Conservation (phyloP, 1,284 basidiomycete genomes). For the Moesziomyces sp. region DNA sequence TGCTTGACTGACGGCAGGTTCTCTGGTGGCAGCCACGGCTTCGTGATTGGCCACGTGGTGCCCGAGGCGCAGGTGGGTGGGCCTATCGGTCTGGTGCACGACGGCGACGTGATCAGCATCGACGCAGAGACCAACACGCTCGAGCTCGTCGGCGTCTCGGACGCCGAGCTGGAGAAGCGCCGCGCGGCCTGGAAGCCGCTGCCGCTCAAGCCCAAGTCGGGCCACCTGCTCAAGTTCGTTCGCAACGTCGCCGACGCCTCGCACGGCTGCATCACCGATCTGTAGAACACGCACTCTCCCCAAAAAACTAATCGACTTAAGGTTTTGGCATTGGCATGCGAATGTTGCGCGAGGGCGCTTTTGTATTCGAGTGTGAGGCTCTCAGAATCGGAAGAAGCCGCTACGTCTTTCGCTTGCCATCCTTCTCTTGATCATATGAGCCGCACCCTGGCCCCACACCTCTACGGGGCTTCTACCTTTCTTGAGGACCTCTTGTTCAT, state of each 20-base stretch:
- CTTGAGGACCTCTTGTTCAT: conserved; percentile 57
- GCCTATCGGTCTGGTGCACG: conserved; percentile 86
- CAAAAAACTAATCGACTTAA: too few species aligned
- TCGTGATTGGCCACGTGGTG: conserved; percentile 91
- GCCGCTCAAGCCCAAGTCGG: conserved; percentile 83
- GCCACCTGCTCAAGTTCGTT: conserved; percentile 69
- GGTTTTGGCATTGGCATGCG: neutral
- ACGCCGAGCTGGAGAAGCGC: conserved; percentile 78
- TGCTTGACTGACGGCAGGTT: conserved; percentile 96
- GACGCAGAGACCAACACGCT: conserved; percentile 82
- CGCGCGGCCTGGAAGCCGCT: conserved; percentile 79
- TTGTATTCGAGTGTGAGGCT: too few species aligned
- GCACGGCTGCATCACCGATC: conserved; percentile 86
- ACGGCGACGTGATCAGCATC: conserved; percentile 86
- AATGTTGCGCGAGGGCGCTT: too few species aligned
- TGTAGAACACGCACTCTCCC: conserved; percentile 66
- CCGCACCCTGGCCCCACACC: conserved; percentile 61
- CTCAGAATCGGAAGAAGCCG: conserved; percentile 45
- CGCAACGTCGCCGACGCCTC: conserved; percentile 74
- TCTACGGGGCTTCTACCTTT: conserved; percentile 52
- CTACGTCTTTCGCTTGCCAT: conserved; percentile 57
- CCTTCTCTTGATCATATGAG: conserved; percentile 50
- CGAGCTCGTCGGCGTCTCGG: conserved; percentile 75
- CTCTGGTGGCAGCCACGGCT: conserved; percentile 79
- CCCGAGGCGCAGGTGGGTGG: conserved; percentile 91